phyloP scores from a whole-genome alignment of 805 yeast genomes.

The Saturnispora besseyi region DNA sequence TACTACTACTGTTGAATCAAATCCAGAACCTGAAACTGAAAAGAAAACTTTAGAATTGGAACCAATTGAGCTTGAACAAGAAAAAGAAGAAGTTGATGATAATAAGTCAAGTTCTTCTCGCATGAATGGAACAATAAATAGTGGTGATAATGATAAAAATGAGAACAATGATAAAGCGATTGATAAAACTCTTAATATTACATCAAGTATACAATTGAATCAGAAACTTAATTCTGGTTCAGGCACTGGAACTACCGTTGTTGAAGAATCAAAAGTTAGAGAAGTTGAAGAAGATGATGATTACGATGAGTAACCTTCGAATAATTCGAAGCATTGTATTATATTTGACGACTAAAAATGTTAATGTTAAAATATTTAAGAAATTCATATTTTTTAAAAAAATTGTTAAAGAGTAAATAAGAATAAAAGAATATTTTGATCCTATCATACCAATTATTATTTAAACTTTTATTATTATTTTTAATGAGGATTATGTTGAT shows the following conservation, averaged over 20 bases:
- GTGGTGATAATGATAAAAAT: neutral
- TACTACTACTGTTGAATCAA: conserved; percentile 2
- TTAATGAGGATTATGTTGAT: too few species aligned
- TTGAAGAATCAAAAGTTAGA: conserved; percentile 17
- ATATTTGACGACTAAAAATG: neutral
- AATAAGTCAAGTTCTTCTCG: neutral
- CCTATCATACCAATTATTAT: too few species aligned
- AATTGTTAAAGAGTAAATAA: neutral
- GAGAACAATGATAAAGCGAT: neutral
- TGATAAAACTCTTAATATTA: neutral
- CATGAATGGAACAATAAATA: neutral
- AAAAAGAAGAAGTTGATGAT: conserved; percentile 9
- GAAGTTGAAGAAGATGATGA: conserved; percentile 31
- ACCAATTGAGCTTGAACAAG: conserved; percentile 27
- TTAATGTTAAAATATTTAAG: neutral
- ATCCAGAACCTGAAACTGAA: neutral
- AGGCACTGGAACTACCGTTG: neutral
- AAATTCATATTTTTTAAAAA: neutral
- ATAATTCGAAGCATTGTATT: neutral
- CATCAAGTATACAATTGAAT: neutral
- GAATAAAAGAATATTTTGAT: too few species aligned
- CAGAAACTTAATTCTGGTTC: conserved; percentile 3
- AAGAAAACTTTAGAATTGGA: conserved; percentile 21
- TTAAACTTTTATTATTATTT: too few species aligned
- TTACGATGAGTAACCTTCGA: conserved; percentile 25